Evolutionary conservation across 129 eudicot species (phyloP).

Genomic region (Mikania micrantha): DNA sequence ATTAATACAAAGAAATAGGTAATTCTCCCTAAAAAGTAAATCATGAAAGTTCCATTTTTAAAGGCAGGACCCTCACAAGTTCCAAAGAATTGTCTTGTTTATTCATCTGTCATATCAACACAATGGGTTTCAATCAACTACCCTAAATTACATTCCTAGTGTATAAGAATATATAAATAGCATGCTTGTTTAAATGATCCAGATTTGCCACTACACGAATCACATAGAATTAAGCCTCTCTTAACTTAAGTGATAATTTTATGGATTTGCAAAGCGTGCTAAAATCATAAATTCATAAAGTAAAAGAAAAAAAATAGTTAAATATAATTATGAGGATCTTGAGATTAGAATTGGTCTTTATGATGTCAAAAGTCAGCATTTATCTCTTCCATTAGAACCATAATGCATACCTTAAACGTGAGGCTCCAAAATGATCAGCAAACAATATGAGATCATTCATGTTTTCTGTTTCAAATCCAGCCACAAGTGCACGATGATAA

Average conservation of each 20-base stretch:
- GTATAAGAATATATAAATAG: not conserved
- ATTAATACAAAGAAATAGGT: too few species aligned
- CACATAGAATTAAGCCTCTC: not conserved
- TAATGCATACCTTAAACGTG: slow-evolving; percentile 63
- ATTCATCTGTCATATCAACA: not conserved
- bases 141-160: too few species aligned
- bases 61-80: not conserved
- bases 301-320: not conserved
- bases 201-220: not conserved
- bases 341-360: not conserved
- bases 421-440: slow-evolving; percentile 81
- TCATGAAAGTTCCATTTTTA: not conserved
- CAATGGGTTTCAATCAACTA: not conserved
- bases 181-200: too few species aligned
- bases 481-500: slow-evolving; percentile 91
- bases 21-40: not conserved
- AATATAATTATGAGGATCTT: not conserved
- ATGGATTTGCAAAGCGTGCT: not conserved
- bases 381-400: slow-evolving; percentile 3
- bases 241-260: not conserved
- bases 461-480: slow-evolving; percentile 79
- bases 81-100: not conserved
- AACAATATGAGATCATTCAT: slow-evolving; percentile 65
- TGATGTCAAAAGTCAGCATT: not conserved
- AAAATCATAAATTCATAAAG: not conserved